Evolutionary conservation across 2,329 filamentous ascomycete genomes (phyloP).

Genomic region (Stenocarpella maydis): DNA sequence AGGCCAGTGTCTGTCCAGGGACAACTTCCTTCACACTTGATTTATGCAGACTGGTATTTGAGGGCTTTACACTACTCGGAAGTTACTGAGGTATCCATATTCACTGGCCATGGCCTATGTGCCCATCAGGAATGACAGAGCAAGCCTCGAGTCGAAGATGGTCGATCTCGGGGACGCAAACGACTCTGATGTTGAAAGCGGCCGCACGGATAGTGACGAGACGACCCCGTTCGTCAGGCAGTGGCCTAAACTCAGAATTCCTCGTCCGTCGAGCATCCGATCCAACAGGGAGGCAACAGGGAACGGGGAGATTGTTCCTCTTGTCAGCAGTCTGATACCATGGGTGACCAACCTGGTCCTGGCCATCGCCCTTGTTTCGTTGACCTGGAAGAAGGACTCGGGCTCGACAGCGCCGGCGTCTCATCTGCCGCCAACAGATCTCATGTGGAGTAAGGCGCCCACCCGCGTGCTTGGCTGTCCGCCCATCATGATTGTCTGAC

Average conservation of each 20-base stretch:
- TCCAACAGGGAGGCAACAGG: background rate
- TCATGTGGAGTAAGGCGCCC: background rate
- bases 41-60: too few relatives aligned
- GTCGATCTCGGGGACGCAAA: background rate
- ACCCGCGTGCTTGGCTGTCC: background rate
- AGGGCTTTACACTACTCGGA: background rate
- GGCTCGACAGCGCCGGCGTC: background rate
- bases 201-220: background rate
- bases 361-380: background rate
- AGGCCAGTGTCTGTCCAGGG: background rate
- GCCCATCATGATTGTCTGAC: background rate
- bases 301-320: background rate
- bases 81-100: background rate
- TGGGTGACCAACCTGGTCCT: background rate
- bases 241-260: background rate
- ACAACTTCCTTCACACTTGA: too few relatives aligned
- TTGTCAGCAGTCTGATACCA: background rate
- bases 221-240: background rate
- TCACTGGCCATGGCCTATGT: background rate
- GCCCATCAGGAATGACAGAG: background rate
- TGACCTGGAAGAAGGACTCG: background rate
- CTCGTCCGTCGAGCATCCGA: background rate
- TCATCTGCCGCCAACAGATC: background rate
- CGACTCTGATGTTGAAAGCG: background rate
- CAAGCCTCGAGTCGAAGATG: background rate